These are phyloP conservation scores for Clitopilus passeckerianus DNA, from an alignment of 768 basidiomycete species.

Conservation along the genomic window DNA sequence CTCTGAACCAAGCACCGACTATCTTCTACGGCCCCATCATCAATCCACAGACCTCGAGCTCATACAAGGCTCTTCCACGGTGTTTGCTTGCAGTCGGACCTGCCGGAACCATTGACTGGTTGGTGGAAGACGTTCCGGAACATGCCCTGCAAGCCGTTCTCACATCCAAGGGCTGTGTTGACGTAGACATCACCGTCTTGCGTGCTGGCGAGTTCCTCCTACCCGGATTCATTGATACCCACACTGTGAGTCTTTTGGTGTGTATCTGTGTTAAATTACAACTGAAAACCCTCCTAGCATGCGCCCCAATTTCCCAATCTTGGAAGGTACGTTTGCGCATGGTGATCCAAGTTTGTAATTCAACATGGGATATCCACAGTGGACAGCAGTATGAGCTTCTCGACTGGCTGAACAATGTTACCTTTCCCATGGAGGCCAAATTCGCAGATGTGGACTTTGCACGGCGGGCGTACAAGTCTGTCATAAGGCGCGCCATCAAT, in stretches of 20 bases:
- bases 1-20: neutral
- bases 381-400: slow-evolving; percentile 85
- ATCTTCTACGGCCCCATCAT: slow-evolving; percentile 53
- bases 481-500: slow-evolving; percentile 67
- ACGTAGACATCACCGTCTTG: slow-evolving; percentile 38
- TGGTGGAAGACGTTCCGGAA: slow-evolving; percentile 52
- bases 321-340: slow-evolving; percentile 41
- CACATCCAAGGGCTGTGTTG: slow-evolving; percentile 41
- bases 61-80: slow-evolving; percentile 41
- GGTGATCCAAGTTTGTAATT: no score
- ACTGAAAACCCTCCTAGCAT: slow-evolving; percentile 40
- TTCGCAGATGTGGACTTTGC: slow-evolving; percentile 74
- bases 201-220: slow-evolving; percentile 64
- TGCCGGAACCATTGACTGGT: slow-evolving; percentile 59
- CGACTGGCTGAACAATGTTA: slow-evolving; percentile 81
- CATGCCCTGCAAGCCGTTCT: slow-evolving; percentile 45
- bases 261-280: neutral
- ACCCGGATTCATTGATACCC: slow-evolving; percentile 90
- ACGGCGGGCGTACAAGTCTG: slow-evolving; percentile 55
- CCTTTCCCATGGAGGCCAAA: slow-evolving; percentile 83
- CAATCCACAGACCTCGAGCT: slow-evolving; percentile 40
- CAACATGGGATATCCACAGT: slow-evolving; percentile 31
- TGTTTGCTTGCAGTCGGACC: slow-evolving; percentile 51
- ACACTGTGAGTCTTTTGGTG: slow-evolving; percentile 57
- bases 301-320: slow-evolving; percentile 77